phyloP scores from a whole-genome alignment of 805 yeast genomes.

The Teunomyces tritomae region DNA sequence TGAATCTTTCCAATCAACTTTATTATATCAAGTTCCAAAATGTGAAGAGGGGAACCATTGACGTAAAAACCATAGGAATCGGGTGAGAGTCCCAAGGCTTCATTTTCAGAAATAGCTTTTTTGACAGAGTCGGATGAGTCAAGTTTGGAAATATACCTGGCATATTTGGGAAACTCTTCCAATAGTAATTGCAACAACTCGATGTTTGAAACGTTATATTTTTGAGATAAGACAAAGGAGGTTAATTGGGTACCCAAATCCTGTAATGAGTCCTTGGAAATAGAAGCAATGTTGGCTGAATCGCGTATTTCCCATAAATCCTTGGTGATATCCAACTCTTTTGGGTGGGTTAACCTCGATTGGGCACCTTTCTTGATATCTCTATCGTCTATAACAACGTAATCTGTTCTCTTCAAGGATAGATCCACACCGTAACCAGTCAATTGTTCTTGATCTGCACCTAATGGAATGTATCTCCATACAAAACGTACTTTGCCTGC shows the following conservation, averaged over 20 bases:
- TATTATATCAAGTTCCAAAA: constrained; percentile 41
- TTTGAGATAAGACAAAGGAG: constrained; percentile 30
- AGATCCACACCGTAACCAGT: constrained; percentile 69
- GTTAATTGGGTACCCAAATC: constrained; percentile 42
- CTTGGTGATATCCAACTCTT: constrained; percentile 15
- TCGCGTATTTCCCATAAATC: constrained; percentile 15
- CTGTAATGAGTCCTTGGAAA: constrained; percentile 29
- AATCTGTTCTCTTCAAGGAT: constrained; percentile 64
- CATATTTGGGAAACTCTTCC: constrained; percentile 55
- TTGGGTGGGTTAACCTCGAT: constrained; percentile 19
- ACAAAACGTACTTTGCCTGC: constrained; percentile 68
- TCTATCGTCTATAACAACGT: constrained; percentile 63
- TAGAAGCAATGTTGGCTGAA: constrained; percentile 22
- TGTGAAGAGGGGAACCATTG: constrained; percentile 65
- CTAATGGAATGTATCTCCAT: constrained; percentile 64
- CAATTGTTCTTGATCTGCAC: constrained; percentile 17
- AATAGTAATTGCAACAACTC: constrained; percentile 39
- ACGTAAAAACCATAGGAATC: constrained; percentile 54
- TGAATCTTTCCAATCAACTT: constrained; percentile 40
- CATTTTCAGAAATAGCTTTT: constrained; percentile 27
- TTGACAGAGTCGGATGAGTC: constrained; percentile 18
- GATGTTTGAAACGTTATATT: constrained; percentile 22
- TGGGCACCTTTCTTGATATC: constrained; percentile 28
- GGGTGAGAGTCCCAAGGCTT: constrained; percentile 34
- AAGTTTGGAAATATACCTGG: constrained; percentile 29